A percentile compares a stretch with the other conserved stretches of the same genome.
Conservation (phyloP, 495 filamentous ascomycete genomes). For the Penicillium maclennaniae region DNA sequence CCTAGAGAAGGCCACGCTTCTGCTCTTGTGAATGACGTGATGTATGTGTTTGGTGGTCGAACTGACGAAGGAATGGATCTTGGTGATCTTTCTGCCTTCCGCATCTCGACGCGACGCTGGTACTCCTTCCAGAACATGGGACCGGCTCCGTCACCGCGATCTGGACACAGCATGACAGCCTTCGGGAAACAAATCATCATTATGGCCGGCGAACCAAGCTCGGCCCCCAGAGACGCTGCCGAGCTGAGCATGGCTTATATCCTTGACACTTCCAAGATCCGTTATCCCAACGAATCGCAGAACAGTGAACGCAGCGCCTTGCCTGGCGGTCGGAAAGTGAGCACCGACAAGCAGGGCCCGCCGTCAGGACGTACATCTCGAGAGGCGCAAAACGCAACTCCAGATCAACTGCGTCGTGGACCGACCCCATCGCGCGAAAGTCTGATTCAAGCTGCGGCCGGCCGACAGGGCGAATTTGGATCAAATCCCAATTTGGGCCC, state of each 20-base stretch:
- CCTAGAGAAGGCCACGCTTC: slow-evolving; percentile 93
- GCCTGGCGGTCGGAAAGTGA: slow-evolving; percentile 34
- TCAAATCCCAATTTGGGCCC: slow-evolving; percentile 35
- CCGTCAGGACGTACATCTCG: slow-evolving; percentile 49
- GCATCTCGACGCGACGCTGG: slow-evolving; percentile 88
- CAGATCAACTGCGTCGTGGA: slow-evolving; percentile 51
- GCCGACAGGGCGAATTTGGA: slow-evolving; percentile 30
- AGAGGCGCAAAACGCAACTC: slow-evolving; percentile 57
- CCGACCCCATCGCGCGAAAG: slow-evolving; percentile 52
- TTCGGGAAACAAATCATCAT: slow-evolving; percentile 90
- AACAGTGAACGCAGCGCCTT: slow-evolving; percentile 36
- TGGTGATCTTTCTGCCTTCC: slow-evolving; percentile 92
- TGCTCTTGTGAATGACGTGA: slow-evolving; percentile 89
- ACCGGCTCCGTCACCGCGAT: slow-evolving; percentile 85
- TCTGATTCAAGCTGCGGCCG: slow-evolving; percentile 28
- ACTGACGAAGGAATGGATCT: slow-evolving; percentile 88
- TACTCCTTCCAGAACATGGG: slow-evolving; percentile 99
- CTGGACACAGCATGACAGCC: slow-evolving; percentile 96
- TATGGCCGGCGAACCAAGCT: slow-evolving; percentile 90
- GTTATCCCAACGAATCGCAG: slow-evolving; percentile 78
- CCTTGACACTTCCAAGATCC: slow-evolving; percentile 90
- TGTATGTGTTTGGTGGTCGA: slow-evolving; percentile 99
- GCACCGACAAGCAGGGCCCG: slow-evolving; percentile 34
- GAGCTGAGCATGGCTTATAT: slow-evolving; percentile 90
- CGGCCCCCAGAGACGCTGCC: slow-evolving; percentile 68